Base-by-base conservation (phyloP, 2,329 filamentous ascomycete genomes). In the Cladosporium sp. region DNA sequence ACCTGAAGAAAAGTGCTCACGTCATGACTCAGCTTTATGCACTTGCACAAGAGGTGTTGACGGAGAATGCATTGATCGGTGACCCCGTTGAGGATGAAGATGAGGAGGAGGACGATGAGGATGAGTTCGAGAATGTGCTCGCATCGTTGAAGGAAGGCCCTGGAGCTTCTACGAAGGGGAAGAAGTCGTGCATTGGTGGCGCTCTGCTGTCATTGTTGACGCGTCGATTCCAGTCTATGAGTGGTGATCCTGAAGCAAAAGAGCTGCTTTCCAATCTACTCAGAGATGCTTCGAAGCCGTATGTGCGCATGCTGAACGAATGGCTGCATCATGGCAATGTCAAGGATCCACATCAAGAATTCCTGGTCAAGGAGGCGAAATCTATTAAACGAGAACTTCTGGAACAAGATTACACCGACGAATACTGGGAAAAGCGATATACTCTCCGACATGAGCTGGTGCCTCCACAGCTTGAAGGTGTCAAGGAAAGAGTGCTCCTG, bases 371-470 rank as follows among this genome's bases (percentile, higher is more conserved):
- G 64, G 93, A 97, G 67, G 89, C 95, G 61, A 94, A 92, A 69
- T 95, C 91, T 62, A 96, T 98, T 60, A 85, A 86, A 52, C 82
- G 93, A 35, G 93, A 97, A 66, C 80, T 88, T 52, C 74, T 98
- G 2, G 90, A 97, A 63, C 85, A 95, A 64, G 93, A 98, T 67
- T 98, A 97, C 63, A 98, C 92, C 0, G 93, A 98, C 67, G 93
- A 98, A 63, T 98, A 98, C 68, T 98, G 93, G 93, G 93, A 98
- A 67, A 89, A 95, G 63, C 80, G 93, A 55, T 98, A 98, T 65
- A 97, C 93, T 4, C 86, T 98, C 55, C 85, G 93, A 52, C 89
- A 95, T 54, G 83, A 88, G 42, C 87, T 95, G 53, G 84, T 97
- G 1, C 93, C 93, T 3, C 91, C 92, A 7, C 93, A 98, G 65